phyloP scores from a whole-genome alignment of 768 basidiomycete species.

The Tulasnella sp. region DNA sequence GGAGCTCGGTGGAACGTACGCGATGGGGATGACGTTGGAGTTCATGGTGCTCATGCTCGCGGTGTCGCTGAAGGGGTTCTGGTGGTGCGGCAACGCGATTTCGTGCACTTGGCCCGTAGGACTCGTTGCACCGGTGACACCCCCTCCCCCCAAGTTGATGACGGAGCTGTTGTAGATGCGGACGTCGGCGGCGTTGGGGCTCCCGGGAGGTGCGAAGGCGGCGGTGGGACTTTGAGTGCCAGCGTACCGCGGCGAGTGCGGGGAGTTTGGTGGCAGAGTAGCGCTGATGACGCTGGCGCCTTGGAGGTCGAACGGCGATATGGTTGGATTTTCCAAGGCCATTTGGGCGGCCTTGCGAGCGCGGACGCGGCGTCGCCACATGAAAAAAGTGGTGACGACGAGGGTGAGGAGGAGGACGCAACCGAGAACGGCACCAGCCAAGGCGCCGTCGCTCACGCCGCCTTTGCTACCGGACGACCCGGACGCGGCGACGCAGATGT shows the following conservation, averaged over 20 bases:
- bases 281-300: conserved; percentile 1
- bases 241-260: not conserved
- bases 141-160: not conserved
- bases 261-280: not conserved
- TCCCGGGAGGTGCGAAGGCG: not conserved
- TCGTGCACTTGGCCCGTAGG: not conserved
- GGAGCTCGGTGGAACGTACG: conserved; percentile 11
- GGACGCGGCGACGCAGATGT: conserved; percentile 7
- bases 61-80: conserved; percentile 13
- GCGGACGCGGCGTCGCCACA: conserved; percentile 6
- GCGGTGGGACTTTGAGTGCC: not conserved
- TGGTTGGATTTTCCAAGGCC: conserved; percentile 3
- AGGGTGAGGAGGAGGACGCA: conserved; percentile 11
- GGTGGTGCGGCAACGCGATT: not conserved
- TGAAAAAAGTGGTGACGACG: conserved; percentile 12
- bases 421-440: conserved; percentile 14
- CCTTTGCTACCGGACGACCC: not conserved
- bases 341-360: not conserved
- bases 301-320: conserved; percentile 8
- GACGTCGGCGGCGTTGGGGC: not conserved
- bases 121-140: not conserved
- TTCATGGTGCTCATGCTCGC: conserved; percentile 4
- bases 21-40: conserved; percentile 13
- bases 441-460: conserved; percentile 10
- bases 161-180: not conserved